These are phyloP conservation scores for Leonotis leonurus DNA, from an alignment of 257 asterid species.

Conservation along the genomic window DNA sequence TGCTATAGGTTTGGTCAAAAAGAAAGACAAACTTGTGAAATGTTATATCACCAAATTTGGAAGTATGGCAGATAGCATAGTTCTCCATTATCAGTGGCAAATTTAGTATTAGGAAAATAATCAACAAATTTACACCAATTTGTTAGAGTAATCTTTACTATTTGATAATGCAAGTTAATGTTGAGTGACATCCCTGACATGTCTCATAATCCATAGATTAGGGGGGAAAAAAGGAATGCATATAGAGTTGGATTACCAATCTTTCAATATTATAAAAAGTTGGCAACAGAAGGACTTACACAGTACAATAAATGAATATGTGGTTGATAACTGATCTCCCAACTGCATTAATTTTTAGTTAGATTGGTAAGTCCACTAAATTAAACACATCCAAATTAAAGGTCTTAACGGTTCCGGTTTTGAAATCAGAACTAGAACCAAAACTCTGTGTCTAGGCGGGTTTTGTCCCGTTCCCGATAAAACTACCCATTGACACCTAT, in stretches of 20 bases:
- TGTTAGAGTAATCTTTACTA: neutral
- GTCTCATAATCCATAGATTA: constrained; percentile 22
- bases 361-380: neutral
- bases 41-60: constrained; percentile 2
- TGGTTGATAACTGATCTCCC: neutral
- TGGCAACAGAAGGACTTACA: neutral
- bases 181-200: constrained; percentile 23
- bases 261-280: neutral
- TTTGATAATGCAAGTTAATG: constrained; percentile 14
- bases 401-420: too few relatives aligned
- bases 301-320: neutral
- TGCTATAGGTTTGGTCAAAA: neutral
- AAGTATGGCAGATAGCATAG: constrained; percentile 1
- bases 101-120: neutral
- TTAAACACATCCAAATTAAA: too few relatives aligned
- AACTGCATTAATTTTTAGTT: too few relatives aligned
- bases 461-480: too few relatives aligned
- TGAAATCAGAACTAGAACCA: too few relatives aligned
- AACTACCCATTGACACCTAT: too few relatives aligned
- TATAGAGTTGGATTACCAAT: constrained; percentile 6
- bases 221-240: constrained; percentile 14
- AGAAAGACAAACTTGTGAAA: neutral
- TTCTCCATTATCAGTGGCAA: constrained; percentile 1
- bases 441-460: too few relatives aligned
- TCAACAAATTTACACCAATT: neutral